Evolutionary conservation across 192 early-diverging fungal species (phyloP).

Genomic region (Jimgerdemannia lactiflua): DNA sequence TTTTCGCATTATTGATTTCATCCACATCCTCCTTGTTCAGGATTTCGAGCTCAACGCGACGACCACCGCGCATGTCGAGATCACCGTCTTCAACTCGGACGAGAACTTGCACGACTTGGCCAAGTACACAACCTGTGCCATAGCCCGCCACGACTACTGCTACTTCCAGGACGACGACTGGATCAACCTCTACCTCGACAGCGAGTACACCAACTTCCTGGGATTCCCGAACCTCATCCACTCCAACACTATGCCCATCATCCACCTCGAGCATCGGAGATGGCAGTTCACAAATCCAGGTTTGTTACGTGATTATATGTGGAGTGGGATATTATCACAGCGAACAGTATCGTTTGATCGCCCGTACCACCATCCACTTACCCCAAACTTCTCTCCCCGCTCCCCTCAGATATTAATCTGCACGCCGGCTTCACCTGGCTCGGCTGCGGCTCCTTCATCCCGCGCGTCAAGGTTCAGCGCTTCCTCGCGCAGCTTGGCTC

Average conservation of each 20-base stretch:
- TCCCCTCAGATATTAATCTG: slow-evolving; percentile 35
- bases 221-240: slow-evolving; percentile 48
- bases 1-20: too few species aligned
- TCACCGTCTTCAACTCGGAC: slow-evolving; percentile 41
- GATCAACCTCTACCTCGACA: slow-evolving; percentile 52
- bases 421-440: slow-evolving; percentile 55
- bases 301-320: too few species aligned
- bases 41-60: slow-evolving; percentile 25
- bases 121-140: slow-evolving; percentile 49
- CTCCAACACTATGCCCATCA: slow-evolving; percentile 45
- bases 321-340: too few species aligned
- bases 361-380: too few species aligned
- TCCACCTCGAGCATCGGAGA: slow-evolving; percentile 43
- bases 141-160: slow-evolving; percentile 49
- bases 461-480: slow-evolving; percentile 44
- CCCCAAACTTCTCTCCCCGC: not conserved
- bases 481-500: slow-evolving; percentile 50
- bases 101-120: slow-evolving; percentile 51
- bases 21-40: not conserved
- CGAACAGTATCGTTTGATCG: not conserved
- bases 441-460: slow-evolving; percentile 47
- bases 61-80: slow-evolving; percentile 11
- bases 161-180: slow-evolving; percentile 60
- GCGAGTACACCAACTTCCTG: slow-evolving; percentile 55
- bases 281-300: slow-evolving; percentile 55